Evolutionary conservation across 2,329 filamentous ascomycete species (phyloP).

Genomic region (Microdochium paspali): DNA sequence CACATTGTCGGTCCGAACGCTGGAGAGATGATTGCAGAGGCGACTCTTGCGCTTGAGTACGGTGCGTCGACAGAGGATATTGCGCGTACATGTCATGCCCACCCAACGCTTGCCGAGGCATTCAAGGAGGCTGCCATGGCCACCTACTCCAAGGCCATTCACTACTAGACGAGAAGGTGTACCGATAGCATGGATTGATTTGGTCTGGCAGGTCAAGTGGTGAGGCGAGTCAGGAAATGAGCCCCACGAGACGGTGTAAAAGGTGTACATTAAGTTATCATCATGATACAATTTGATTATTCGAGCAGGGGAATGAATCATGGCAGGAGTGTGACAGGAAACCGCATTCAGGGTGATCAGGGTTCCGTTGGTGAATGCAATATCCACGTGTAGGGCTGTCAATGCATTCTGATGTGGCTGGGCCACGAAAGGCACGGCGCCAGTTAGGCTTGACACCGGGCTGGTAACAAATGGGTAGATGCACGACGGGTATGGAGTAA

Average conservation of each 20-base stretch:
- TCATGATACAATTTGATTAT: constrained; percentile 4
- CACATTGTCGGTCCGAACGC: constrained; percentile 96
- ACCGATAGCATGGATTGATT: not conserved
- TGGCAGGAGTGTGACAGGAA: too few species aligned
- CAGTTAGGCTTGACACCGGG: not conserved
- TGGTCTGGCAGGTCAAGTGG: not conserved
- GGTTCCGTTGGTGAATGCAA: too few species aligned
- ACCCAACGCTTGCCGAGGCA: constrained; percentile 90
- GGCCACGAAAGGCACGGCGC: too few species aligned
- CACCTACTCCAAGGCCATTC: constrained; percentile 90
- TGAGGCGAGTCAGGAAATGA: not conserved
- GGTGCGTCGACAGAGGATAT: constrained; percentile 93
- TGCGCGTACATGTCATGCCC: constrained; percentile 88
- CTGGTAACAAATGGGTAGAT: not conserved
- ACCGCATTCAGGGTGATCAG: too few species aligned
- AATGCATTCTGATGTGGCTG: too few species aligned
- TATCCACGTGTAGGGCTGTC: too few species aligned
- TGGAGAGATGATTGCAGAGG: constrained; percentile 99
- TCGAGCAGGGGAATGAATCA: not conserved
- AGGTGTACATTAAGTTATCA: constrained; percentile 23
- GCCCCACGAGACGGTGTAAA: not conserved
- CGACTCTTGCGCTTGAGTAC: constrained; percentile 89
- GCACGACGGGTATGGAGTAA: not conserved
- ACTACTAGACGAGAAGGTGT: constrained; percentile 54
- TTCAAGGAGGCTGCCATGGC: constrained; percentile 99